phyloP scores from a whole-genome alignment of 2,329 filamentous ascomycete genomes.

The Aspergillus flavus region DNA sequence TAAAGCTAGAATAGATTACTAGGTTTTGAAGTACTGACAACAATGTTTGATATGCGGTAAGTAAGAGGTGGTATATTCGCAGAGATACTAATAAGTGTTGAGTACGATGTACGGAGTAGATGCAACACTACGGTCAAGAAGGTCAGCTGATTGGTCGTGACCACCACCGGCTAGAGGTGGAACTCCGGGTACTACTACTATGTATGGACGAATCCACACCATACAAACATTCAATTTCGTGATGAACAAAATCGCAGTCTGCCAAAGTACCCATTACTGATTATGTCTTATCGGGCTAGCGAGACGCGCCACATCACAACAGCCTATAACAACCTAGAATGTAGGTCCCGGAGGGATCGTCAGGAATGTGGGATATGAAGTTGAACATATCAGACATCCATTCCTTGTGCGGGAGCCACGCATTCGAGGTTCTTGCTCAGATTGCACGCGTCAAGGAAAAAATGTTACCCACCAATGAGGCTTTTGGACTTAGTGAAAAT shows the following conservation, averaged over 20 bases:
- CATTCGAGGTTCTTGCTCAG: constrained; percentile 38
- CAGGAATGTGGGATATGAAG: constrained; percentile 27
- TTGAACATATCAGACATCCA: constrained; percentile 40
- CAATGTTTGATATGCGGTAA: neutral
- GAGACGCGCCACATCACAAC: constrained; percentile 19
- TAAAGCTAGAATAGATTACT: neutral
- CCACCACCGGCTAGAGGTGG: neutral
- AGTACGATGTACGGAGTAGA: neutral
- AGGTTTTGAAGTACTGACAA: neutral
- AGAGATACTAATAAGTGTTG: too few species aligned
- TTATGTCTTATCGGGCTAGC: neutral
- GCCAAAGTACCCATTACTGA: too few species aligned
- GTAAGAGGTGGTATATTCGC: neutral
- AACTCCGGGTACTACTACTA: neutral
- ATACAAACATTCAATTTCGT: neutral
- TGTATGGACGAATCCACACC: neutral
- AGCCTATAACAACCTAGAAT: constrained; percentile 27
- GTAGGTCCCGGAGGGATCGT: constrained; percentile 24
- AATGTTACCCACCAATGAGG: constrained; percentile 54
- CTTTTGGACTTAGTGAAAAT: constrained; percentile 51
- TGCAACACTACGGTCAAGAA: neutral
- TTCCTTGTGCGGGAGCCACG: constrained; percentile 38
- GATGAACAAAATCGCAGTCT: neutral
- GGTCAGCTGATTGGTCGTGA: neutral
- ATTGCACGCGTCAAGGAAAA: constrained; percentile 51